Conservation (phyloP, 495 filamentous ascomycete species). For the Talaromyces trachyspermus region DNA sequence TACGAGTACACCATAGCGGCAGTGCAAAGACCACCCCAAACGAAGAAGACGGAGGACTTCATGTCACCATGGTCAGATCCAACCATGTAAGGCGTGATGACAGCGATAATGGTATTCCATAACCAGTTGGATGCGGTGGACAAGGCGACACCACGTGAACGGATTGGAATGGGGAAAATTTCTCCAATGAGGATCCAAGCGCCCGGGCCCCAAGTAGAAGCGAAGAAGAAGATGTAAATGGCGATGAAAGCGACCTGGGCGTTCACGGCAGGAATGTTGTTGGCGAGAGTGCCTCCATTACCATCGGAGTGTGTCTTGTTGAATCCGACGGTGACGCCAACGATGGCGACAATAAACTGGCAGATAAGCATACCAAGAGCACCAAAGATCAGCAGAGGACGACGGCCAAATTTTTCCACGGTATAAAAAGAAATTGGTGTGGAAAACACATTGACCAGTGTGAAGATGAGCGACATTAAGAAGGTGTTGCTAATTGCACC, state of each 20-base stretch:
- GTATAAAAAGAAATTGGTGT: constrained; percentile 77
- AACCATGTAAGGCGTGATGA: constrained; percentile 70
- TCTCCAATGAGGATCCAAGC: constrained; percentile 79
- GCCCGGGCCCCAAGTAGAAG: constrained; percentile 70
- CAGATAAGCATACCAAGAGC: constrained; percentile 73
- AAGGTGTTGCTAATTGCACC: constrained; percentile 67
- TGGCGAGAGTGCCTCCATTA: constrained; percentile 65
- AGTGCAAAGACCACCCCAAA: constrained; percentile 65
- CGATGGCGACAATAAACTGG: constrained; percentile 78
- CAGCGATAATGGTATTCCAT: constrained; percentile 62
- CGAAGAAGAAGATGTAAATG: constrained; percentile 83
- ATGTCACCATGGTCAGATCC: constrained; percentile 54
- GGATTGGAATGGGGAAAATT: constrained; percentile 73
- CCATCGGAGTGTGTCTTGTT: constrained; percentile 47
- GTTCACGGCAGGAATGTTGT: constrained; percentile 41
- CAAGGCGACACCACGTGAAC: constrained; percentile 65
- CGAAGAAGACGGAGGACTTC: constrained; percentile 68
- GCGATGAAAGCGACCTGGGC: constrained; percentile 71
- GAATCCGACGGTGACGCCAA: constrained; percentile 52
- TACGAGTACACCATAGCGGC: constrained; percentile 62
- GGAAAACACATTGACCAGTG: constrained; percentile 76
- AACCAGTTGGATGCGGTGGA: constrained; percentile 79
- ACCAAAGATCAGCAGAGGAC: constrained; percentile 73
- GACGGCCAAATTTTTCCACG: constrained; percentile 76
- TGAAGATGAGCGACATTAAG: constrained; percentile 73